Percentiles rank a stretch among this genome's conserved stretches.
phyloP scores from a whole-genome alignment of 2,329 filamentous ascomycete genomes.

The Apiospora marii region DNA sequence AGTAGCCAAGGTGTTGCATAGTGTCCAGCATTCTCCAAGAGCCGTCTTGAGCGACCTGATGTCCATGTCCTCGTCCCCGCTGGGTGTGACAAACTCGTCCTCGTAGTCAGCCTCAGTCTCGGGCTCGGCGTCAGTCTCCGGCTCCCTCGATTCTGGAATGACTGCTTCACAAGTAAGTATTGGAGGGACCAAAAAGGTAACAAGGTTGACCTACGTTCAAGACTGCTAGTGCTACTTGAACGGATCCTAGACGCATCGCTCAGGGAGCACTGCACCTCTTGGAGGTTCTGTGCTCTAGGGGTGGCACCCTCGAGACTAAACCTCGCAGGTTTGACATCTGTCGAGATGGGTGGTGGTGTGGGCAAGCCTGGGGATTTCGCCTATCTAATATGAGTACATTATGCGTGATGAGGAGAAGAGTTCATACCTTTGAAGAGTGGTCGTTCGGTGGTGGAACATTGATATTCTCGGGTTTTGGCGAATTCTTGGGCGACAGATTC shows the following conservation, averaged over 20 bases:
- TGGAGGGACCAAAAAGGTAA: neutral
- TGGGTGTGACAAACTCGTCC: slow-evolving; percentile 53
- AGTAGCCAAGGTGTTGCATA: slow-evolving; percentile 89
- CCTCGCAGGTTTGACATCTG: slow-evolving; percentile 70
- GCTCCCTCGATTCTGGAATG: slow-evolving; percentile 57
- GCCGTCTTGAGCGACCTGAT: slow-evolving; percentile 75
- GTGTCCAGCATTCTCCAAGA: slow-evolving; percentile 88
- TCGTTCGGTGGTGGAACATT: slow-evolving; percentile 46
- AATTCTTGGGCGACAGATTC: slow-evolving; percentile 44
- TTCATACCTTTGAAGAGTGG: slow-evolving; percentile 46
- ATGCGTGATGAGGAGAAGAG: slow-evolving; percentile 1
- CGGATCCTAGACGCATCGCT: slow-evolving; percentile 62
- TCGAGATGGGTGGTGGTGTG: slow-evolving; percentile 76
- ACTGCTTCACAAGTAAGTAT: slow-evolving; percentile 50
- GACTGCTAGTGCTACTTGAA: slow-evolving; percentile 74
- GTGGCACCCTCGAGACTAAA: slow-evolving; percentile 77
- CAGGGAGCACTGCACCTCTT: slow-evolving; percentile 70
- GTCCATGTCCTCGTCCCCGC: slow-evolving; percentile 62
- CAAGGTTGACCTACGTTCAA: slow-evolving; percentile 67
- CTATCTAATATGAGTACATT: slow-evolving; percentile 35
- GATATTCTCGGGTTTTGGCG: slow-evolving; percentile 45
- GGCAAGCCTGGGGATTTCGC: slow-evolving; percentile 52
- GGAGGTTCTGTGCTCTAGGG: slow-evolving; percentile 82
- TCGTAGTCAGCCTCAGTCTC: slow-evolving; percentile 65
- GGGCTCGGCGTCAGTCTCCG: slow-evolving; percentile 59